Base-by-base conservation (phyloP, 2,329 filamentous ascomycete species). In the Claviceps maximensis region DNA sequence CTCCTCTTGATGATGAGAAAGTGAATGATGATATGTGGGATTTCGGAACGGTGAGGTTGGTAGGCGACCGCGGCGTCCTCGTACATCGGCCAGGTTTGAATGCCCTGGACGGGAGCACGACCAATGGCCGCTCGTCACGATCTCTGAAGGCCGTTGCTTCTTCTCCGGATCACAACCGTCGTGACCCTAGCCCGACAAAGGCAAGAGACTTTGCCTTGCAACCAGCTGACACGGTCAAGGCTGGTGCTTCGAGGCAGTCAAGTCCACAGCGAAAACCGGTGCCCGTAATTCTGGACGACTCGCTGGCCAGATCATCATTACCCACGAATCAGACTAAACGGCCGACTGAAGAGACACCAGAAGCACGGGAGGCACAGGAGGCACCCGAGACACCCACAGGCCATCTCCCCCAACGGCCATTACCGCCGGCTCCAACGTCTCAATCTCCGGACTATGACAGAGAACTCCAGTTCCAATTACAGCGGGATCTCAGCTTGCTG, bases 21-120 rank as follows among this genome's bases (percentile, higher is more conserved):
- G 72, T 79, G 8, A 77, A 84, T 56, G 88, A 96, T 65, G 93
- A 97, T 66, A 81, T 97, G 65, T 98, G 93, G 93, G 93, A 98
- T 67, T 98, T 98, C 72, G 93, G 93, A 45, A 98, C 93, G 0
- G 88, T 98, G 51, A 80, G 90, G 53, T 83, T 94, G 6, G 83
- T 84, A n/a, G 80, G 78, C 33, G 81, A 84, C 52, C 77, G 80
- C 29, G 82, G 83, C 56, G 77, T 76, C 31, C 64, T 79, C 1
- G 63, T 78, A 8, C 71, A 70, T 47, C 71, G 80, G 47, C 75
- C 76, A 0, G 84, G 84, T 3, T 72, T 81, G 17, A 77, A 85
- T 59, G 75, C 82, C 0, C 82, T 95, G 82, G 89, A 87, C 58
- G 87, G 90, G 55, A 84, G 86, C 33, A 85, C 84, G 13, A 83